These are phyloP conservation scores for Diaporthe citrichinensis DNA, from an alignment of 2,329 filamentous ascomycete species.

Conservation along the genomic window DNA sequence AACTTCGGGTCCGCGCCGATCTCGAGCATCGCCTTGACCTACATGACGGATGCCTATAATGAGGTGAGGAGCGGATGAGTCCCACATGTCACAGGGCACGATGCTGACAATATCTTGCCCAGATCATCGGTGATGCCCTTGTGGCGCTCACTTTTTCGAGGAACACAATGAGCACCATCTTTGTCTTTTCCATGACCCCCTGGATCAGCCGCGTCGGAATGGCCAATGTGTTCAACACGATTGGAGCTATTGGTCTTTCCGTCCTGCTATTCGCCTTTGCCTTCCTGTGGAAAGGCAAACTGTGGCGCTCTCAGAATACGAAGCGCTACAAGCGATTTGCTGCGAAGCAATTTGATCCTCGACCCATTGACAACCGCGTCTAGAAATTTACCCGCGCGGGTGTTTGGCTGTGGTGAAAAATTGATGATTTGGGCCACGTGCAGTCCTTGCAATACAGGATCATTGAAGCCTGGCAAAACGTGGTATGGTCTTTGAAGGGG, in stretches of 20 bases:
- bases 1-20: slow-evolving; percentile 39
- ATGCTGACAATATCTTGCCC: background rate
- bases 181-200: slow-evolving; percentile 41
- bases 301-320: slow-evolving; percentile 37
- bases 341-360: slow-evolving; percentile 41
- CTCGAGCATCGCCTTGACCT: slow-evolving; percentile 40
- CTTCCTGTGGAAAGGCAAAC: slow-evolving; percentile 42
- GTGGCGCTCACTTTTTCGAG: slow-evolving; percentile 42
- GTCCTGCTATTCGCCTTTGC: slow-evolving; percentile 41
- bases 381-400: slow-evolving; percentile 17
- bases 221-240: slow-evolving; percentile 43
- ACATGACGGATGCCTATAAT: slow-evolving; percentile 42
- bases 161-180: slow-evolving; percentile 41
- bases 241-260: slow-evolving; percentile 39
- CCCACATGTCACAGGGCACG: background rate
- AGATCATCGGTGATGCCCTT: slow-evolving; percentile 42
- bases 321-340: slow-evolving; percentile 40
- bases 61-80: slow-evolving; percentile 32
- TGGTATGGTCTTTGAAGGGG: background rate
- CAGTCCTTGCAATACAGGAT: background rate
- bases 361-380: slow-evolving; percentile 39
- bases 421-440: background rate
- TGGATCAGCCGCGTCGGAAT: slow-evolving; percentile 40
- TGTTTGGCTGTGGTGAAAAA: background rate
- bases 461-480: background rate